Percentiles rank a stretch among this genome's conserved stretches.
Evolutionary conservation across 179 eudicot species (phyloP).

Genomic region (Camellia oleifera): DNA sequence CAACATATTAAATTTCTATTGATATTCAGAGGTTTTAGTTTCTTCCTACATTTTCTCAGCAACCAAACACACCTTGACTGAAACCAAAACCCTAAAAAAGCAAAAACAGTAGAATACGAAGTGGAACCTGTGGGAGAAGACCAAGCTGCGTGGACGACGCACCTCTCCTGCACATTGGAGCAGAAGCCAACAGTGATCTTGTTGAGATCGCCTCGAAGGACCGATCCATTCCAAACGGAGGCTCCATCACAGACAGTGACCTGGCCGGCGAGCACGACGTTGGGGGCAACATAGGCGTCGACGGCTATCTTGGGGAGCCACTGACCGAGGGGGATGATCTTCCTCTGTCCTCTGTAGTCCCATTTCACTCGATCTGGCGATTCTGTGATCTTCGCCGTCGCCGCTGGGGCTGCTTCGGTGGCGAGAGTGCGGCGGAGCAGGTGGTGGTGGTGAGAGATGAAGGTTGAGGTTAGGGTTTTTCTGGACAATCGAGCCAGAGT

Average conservation of each 20-base stretch:
- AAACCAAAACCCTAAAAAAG: conserved; percentile 12
- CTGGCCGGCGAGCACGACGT: conserved; percentile 93
- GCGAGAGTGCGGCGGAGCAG: conserved; percentile 36
- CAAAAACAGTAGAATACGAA: neutral
- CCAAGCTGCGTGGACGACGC: conserved; percentile 92
- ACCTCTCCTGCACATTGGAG: conserved; percentile 86
- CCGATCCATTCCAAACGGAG: conserved; percentile 90
- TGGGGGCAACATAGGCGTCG: conserved; percentile 93
- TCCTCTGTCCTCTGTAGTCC: conserved; percentile 93
- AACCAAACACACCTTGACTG: neutral
- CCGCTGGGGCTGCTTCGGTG: conserved; percentile 34
- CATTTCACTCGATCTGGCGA: conserved; percentile 83
- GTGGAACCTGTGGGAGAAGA: conserved; percentile 74
- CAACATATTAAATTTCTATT: neutral
- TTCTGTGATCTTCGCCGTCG: conserved; percentile 38
- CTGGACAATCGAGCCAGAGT: conserved; percentile 52
- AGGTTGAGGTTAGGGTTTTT: conserved; percentile 43
- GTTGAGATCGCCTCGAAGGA: conserved; percentile 82
- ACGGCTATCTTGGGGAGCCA: conserved; percentile 95
- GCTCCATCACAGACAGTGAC: conserved; percentile 86
- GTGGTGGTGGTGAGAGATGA: conserved; percentile 26
- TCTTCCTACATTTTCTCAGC: neutral
- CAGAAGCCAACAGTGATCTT: conserved; percentile 82
- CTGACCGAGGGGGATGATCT: conserved; percentile 77
- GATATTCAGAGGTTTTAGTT: neutral